A percentile compares a stretch with the other conserved stretches of the same genome.
phyloP scores from a whole-genome alignment of 2,329 filamentous ascomycete species.

The Fusarium sp. region DNA sequence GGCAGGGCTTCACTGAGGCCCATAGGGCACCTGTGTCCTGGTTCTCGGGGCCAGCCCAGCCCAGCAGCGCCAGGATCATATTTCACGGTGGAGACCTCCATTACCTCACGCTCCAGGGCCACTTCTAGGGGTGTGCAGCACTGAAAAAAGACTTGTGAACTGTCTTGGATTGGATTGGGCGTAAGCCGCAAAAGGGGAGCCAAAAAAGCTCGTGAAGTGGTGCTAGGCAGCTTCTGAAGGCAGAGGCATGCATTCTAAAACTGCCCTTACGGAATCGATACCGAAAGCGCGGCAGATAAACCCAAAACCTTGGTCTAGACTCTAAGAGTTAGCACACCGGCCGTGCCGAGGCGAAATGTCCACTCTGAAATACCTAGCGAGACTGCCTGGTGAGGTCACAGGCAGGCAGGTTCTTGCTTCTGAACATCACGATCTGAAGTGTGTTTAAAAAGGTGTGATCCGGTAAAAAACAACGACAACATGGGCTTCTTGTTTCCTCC shows the following conservation, averaged over 20 bases:
- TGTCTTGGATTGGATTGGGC: neutral
- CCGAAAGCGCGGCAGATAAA: constrained; percentile 39
- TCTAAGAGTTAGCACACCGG: constrained; percentile 6
- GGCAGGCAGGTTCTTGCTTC: neutral
- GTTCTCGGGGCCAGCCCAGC: constrained; percentile 41
- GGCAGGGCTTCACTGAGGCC: constrained; percentile 1
- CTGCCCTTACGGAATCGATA: constrained; percentile 39
- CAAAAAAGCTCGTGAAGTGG: constrained; percentile 23
- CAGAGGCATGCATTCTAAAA: constrained; percentile 10
- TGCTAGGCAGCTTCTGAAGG: neutral
- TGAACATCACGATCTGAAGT: neutral
- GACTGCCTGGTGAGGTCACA: constrained; percentile 6
- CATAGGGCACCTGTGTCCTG: constrained; percentile 38
- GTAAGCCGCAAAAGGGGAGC: neutral
- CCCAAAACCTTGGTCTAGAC: constrained; percentile 24
- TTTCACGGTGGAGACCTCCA: constrained; percentile 23
- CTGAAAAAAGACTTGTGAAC: neutral
- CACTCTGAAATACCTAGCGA: neutral
- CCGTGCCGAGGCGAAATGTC: constrained; percentile 19
- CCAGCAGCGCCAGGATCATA: constrained; percentile 37
- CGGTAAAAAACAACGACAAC: constrained; percentile 15
- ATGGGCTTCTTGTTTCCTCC: neutral
- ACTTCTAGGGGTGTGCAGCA: constrained; percentile 7
- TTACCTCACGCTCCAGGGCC: neutral
- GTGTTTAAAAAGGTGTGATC: neutral